Evolutionary conservation across 129 eudicot species (phyloP), one percentile per base, ranked within the genome.

Genomic region (Flaveria ramosissima): DNA sequence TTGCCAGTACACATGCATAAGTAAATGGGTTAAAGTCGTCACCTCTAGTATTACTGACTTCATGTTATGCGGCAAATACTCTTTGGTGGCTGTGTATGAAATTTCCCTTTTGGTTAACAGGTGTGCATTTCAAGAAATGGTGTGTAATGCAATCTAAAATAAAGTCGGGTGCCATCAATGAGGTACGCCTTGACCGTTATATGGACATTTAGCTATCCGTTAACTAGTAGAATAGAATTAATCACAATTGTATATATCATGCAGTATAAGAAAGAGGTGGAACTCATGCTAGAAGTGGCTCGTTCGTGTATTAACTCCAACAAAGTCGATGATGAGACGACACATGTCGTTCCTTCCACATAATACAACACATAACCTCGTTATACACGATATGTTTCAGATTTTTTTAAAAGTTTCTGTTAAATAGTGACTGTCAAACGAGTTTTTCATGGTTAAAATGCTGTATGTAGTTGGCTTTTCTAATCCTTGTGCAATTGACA

Each of bases 121-220:
- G 98, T 83, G 97, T 91, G 41, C 98, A 93, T 85, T 93, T 93
- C 26, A 93, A 93, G 86, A 93, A 93, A 85, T 93, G 98, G 98
- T 91, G 97, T 65, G 83, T 90, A 73, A 93, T 93, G 98, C 98
- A 93, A 80, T 93, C 98, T 30, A 93, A 93, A 71, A 91, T 93
- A 26, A 93, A 80, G 78, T 73, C 97, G 0, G 84, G 96, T 50
- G 96, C 98, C 6, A 73, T 91, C 52, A 85, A 55, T 24, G 98
- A 93, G 97, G 98, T 93, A 88, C 14, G 72, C 26, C 48, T 13
- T 20, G 47, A 55, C 65, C 23, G 70, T 70, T 63, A 43, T 63
- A 6, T 5, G 19, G 21, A 63, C 45, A 30, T 27, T 24, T 45
- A 4, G 24, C 17, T 19, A 30, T 20, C 72, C 39, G 12, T 82